Conservation (phyloP, 495 filamentous ascomycete genomes). For the Trichocladium uniseriatum region DNA sequence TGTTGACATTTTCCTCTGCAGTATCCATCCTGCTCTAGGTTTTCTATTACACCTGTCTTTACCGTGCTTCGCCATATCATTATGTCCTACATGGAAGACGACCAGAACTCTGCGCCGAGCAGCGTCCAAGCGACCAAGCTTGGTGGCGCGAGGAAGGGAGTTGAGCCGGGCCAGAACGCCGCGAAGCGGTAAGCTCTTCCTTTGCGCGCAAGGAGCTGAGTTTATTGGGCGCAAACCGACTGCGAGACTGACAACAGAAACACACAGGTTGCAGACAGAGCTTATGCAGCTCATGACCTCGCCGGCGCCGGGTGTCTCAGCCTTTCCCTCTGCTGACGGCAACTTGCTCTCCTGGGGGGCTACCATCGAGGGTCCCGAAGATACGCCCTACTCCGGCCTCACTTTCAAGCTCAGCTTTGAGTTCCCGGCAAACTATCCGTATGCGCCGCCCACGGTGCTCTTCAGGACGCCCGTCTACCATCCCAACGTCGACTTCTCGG, state of each 20-base stretch:
- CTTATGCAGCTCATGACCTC: conserved; percentile 97
- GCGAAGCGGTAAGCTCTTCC: conserved; percentile 58
- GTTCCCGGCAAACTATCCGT: conserved; percentile 90
- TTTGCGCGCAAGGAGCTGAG: not conserved
- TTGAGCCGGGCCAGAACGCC: conserved; percentile 59
- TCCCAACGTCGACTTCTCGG: conserved; percentile 88
- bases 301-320: conserved; percentile 84
- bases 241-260: conserved; percentile 1
- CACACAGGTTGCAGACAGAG: conserved; percentile 81
- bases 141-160: conserved; percentile 43
- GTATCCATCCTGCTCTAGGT: conserved; percentile 8
- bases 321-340: conserved; percentile 83
- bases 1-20: conserved; percentile 18
- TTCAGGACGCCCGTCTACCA: conserved; percentile 94
- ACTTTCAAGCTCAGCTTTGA: conserved; percentile 89
- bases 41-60: conserved; percentile 8
- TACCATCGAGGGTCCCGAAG: conserved; percentile 84
- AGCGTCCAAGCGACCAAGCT: conserved; percentile 49
- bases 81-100: conserved; percentile 67
- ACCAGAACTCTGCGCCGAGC: conserved; percentile 61
- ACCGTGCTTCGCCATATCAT: conserved; percentile 6
- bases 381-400: conserved; percentile 81
- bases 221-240: not conserved
- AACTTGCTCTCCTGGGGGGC: conserved; percentile 88
- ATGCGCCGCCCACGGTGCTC: conserved; percentile 82